Evolutionary conservation across 2,329 filamentous ascomycete species (phyloP).

Genomic region (Fusarium nisikadoi): DNA sequence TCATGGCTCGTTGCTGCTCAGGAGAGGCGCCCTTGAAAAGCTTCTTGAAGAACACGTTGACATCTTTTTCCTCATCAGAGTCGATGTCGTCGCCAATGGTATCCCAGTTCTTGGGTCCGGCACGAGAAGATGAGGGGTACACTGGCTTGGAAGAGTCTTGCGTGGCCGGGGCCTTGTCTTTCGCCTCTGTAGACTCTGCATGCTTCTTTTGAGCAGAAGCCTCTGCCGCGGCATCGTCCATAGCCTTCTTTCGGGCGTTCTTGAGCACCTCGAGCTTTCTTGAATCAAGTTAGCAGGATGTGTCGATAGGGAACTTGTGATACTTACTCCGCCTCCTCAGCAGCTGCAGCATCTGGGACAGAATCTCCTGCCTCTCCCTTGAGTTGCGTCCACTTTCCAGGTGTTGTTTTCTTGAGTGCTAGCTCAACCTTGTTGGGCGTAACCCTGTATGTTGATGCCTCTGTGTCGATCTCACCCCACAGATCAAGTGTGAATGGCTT

Average conservation of each 20-base stretch:
- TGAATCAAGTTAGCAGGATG: background rate
- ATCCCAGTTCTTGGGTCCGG: conserved; percentile 93
- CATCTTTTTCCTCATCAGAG: conserved; percentile 69
- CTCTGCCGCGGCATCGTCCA: conserved; percentile 15
- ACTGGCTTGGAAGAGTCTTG: conserved; percentile 38
- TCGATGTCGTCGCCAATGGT: conserved; percentile 69
- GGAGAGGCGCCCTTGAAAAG: conserved; percentile 80
- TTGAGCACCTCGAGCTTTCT: conserved; percentile 36
- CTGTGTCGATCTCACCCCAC: conserved; percentile 71
- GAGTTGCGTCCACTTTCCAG: conserved; percentile 73
- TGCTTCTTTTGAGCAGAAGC: conserved; percentile 1
- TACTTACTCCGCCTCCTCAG: conserved; percentile 39
- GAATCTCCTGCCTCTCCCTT: conserved; percentile 17
- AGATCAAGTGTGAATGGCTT: conserved; percentile 73
- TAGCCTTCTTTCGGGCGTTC: conserved; percentile 38
- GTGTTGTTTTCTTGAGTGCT: conserved; percentile 71
- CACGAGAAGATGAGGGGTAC: conserved; percentile 89
- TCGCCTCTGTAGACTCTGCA: conserved; percentile 1
- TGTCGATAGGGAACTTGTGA: background rate
- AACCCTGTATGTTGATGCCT: conserved; percentile 70
- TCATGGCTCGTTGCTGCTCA: conserved; percentile 92
- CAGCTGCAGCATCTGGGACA: background rate
- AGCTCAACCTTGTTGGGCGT: conserved; percentile 85
- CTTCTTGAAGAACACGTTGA: conserved; percentile 89
- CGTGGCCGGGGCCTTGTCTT: conserved; percentile 11